Conservation (phyloP, 2,329 filamentous ascomycete genomes). For the Bipolaris victoriae region DNA sequence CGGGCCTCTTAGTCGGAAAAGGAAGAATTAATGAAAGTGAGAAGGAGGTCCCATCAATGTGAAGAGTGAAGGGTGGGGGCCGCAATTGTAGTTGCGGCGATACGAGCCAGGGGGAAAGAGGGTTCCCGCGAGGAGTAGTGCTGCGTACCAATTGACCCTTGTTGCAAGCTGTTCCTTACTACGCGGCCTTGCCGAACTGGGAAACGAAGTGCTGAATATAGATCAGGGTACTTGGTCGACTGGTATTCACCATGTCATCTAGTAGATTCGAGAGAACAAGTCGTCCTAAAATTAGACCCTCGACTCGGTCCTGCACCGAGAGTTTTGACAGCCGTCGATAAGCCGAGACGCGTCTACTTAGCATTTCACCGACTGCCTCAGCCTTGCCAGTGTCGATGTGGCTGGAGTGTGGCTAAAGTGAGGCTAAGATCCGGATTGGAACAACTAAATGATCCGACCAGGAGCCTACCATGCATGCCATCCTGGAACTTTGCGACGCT, state of each 20-base stretch:
- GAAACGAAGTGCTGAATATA: constrained; percentile 33
- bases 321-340: constrained; percentile 1
- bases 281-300: background rate
- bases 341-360: constrained; percentile 3
- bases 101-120: constrained; percentile 31
- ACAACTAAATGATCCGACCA: constrained; percentile 10
- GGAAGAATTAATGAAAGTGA: constrained; percentile 44
- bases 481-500: constrained; percentile 19
- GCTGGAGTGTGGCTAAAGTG: constrained; percentile 7
- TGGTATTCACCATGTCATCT: background rate
- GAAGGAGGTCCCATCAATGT: constrained; percentile 37
- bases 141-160: constrained; percentile 37
- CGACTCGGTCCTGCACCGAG: background rate
- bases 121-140: constrained; percentile 24
- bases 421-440: constrained; percentile 8
- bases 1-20: constrained; percentile 10
- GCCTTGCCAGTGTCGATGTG: constrained; percentile 6
- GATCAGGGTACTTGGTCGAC: constrained; percentile 6
- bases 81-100: constrained; percentile 33
- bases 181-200: constrained; percentile 27
- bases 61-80: constrained; percentile 24
- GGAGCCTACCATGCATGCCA: constrained; percentile 1
- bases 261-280: background rate
- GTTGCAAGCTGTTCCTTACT: constrained; percentile 39
- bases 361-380: constrained; percentile 20